Conservation (phyloP, 208 protist genomes). For the Leishmania guyanensis region DNA sequence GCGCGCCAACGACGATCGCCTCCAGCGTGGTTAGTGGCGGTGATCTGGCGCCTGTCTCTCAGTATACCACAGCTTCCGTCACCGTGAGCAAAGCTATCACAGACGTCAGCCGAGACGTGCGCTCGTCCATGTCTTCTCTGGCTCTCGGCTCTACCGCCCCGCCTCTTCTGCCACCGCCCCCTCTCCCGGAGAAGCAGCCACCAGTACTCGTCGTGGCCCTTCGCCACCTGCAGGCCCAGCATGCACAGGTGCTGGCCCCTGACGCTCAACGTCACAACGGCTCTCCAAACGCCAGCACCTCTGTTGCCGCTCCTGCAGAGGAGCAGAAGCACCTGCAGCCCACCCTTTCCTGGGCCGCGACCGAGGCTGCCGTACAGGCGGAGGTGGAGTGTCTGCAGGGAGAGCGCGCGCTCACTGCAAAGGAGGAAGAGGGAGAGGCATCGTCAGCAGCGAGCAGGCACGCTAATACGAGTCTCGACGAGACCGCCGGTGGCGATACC, state of each 20-base stretch:
- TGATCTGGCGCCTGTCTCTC: background rate
- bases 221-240: slow-evolving; percentile 22
- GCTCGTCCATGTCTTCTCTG: background rate
- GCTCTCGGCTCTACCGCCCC: background rate
- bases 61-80: background rate
- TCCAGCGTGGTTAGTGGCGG: background rate
- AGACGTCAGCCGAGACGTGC: no score
- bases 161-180: background rate
- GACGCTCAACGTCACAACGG: background rate
- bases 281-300: background rate
- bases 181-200: background rate
- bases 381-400: slow-evolving; percentile 22
- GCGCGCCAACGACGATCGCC: background rate
- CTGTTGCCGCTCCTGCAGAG: slow-evolving; percentile 4
- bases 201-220: slow-evolving; percentile 12
- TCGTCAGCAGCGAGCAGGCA: background rate
- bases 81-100: background rate
- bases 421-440: background rate
- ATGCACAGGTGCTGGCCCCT: background rate
- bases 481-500: background rate
- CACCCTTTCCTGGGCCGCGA: background rate
- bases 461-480: background rate
- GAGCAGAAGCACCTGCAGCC: slow-evolving; percentile 10
- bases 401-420: slow-evolving; percentile 5
- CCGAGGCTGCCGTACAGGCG: slow-evolving; percentile 4